Percentiles rank a stretch among this genome's conserved stretches.
phyloP scores from a whole-genome alignment of 768 basidiomycete genomes.

The Trametes maxima region DNA sequence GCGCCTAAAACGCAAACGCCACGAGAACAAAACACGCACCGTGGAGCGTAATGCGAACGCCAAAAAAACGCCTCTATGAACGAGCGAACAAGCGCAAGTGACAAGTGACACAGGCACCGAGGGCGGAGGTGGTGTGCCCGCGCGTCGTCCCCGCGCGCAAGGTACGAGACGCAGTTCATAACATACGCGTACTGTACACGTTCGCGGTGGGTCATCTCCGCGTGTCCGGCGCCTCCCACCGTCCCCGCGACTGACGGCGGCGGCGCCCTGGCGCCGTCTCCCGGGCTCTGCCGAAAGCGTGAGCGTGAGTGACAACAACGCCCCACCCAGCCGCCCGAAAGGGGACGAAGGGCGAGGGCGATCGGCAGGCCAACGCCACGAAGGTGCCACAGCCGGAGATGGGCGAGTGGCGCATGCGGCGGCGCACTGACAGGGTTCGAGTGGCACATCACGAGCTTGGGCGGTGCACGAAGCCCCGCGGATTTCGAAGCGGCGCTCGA shows the following conservation, averaged over 20 bases:
- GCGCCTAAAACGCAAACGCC: too few species aligned
- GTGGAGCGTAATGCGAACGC: too few species aligned
- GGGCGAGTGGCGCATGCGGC: background rate
- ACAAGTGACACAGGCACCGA: too few species aligned
- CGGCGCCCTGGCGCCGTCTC: too few species aligned
- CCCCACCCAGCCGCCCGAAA: background rate
- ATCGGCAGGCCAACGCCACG: conserved; percentile 1
- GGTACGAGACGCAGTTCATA: too few species aligned
- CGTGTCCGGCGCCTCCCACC: too few species aligned
- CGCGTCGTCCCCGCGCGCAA: background rate
- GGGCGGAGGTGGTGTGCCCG: background rate
- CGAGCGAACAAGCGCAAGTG: too few species aligned
- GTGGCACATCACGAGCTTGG: conserved; percentile 10
- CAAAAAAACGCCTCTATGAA: too few species aligned
- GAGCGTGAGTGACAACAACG: background rate
- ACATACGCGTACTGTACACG: background rate
- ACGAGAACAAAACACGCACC: too few species aligned
- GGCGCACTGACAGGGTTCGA: background rate
- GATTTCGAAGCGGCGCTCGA: background rate
- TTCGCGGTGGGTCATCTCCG: background rate
- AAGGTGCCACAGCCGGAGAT: background rate
- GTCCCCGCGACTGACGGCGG: too few species aligned
- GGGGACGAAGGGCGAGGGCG: background rate
- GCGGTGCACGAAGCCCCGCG: background rate
- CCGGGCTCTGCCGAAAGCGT: too few species aligned